Evolutionary conservation across 2,329 filamentous ascomycete species (phyloP).

Genomic region (Trichothecium roseum): DNA sequence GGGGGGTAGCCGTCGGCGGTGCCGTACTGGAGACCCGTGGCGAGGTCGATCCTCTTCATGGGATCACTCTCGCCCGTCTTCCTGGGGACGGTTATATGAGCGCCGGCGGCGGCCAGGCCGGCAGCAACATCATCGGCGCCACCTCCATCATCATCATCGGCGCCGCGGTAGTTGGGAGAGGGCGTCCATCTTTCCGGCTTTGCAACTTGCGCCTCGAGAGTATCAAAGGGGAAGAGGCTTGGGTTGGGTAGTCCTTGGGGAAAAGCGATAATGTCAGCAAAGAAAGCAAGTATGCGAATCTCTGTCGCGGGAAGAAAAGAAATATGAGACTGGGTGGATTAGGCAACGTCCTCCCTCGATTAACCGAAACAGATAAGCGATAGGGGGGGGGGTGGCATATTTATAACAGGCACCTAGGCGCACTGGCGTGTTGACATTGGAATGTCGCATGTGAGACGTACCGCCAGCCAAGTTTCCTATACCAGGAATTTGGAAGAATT

Average conservation of each 20-base stretch:
- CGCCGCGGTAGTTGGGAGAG: conserved; percentile 48
- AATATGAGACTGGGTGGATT: not conserved
- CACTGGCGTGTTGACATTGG: too few species aligned
- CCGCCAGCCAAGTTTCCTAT: conserved; percentile 53
- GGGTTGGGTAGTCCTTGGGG: conserved; percentile 78
- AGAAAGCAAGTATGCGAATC: not conserved
- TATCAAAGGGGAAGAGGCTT: conserved; percentile 82
- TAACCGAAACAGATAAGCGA: not conserved
- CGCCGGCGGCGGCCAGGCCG: conserved; percentile 22
- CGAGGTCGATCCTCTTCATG: conserved; percentile 65
- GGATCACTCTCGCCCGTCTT: conserved; percentile 45
- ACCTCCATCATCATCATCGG: conserved; percentile 7
- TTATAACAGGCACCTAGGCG: too few species aligned
- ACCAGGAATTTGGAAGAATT: conserved; percentile 62
- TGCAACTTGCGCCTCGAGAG: conserved; percentile 72
- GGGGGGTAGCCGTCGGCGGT: conserved; percentile 73
- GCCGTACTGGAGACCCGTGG: conserved; percentile 79
- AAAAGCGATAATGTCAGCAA: too few species aligned
- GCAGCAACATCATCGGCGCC: conserved; percentile 5
- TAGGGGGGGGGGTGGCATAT: not conserved
- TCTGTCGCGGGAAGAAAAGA: not conserved
- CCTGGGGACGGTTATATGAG: conserved; percentile 64
- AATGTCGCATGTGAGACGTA: conserved; percentile 29
- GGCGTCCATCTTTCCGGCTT: conserved; percentile 65
- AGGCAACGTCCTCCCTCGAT: too few species aligned